Conservation (phyloP, 2,329 filamentous ascomycete genomes). For the Ilyonectria robusta region DNA sequence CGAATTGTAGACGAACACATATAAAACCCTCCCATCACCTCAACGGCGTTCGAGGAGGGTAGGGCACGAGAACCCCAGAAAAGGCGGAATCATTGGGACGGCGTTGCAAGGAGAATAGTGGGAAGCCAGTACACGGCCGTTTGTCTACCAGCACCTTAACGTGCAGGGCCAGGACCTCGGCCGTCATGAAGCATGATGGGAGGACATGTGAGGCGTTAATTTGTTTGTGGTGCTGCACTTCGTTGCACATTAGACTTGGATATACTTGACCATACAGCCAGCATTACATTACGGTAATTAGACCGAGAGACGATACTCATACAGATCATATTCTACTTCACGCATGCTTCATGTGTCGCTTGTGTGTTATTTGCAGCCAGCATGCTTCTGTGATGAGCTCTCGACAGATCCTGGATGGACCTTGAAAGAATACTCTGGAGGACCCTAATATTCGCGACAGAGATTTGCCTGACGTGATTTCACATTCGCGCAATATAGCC, state of each 20-base stretch:
- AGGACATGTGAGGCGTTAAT: slow-evolving; percentile 39
- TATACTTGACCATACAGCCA: slow-evolving; percentile 37
- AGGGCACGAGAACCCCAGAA: background rate
- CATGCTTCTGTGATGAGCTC: too few relatives aligned
- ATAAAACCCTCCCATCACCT: background rate
- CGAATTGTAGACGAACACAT: slow-evolving; percentile 26
- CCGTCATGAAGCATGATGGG: slow-evolving; percentile 33
- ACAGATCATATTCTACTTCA: background rate
- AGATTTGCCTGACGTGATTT: background rate
- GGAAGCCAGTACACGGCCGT: slow-evolving; percentile 26
- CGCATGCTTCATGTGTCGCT: background rate
- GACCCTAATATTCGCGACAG: background rate
- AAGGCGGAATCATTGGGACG: slow-evolving; percentile 28
- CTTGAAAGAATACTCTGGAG: too few relatives aligned
- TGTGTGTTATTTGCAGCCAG: background rate
- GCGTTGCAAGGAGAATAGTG: slow-evolving; percentile 37
- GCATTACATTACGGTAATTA: slow-evolving; percentile 1
- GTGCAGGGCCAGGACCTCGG: slow-evolving; percentile 28
- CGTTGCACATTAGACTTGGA: slow-evolving; percentile 36
- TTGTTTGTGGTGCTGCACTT: background rate
- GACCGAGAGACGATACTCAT: slow-evolving; percentile 13
- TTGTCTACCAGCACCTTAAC: slow-evolving; percentile 28
- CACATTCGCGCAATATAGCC: background rate
- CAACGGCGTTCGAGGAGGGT: slow-evolving; percentile 1
- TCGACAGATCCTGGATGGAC: too few relatives aligned